Conservation (phyloP, 1,284 basidiomycete genomes). For the Ustilago loliicola region DNA sequence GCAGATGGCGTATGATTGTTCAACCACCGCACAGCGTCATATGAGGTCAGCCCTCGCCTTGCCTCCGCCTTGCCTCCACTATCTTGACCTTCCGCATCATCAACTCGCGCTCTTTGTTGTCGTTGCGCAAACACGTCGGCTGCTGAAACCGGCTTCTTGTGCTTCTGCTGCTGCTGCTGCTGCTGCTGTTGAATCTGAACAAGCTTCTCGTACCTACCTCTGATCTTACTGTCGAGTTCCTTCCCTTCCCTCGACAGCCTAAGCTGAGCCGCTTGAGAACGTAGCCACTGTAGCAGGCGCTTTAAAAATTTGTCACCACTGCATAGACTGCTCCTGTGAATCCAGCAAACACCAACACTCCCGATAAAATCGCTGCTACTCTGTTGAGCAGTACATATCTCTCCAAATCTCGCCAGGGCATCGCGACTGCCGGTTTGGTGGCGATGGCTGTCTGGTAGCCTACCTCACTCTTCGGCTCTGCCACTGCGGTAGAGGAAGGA, state of each 20-base stretch:
- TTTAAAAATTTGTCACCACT: constrained; percentile 61
- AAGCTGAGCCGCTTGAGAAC: constrained; percentile 16
- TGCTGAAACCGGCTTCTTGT: constrained; percentile 2
- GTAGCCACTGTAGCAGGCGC: constrained; percentile 55
- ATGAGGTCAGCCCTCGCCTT: constrained; percentile 23
- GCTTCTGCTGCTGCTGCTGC: constrained; percentile 25
- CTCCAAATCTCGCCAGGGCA: constrained; percentile 46
- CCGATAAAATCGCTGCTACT: constrained; percentile 50
- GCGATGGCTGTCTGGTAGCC: constrained; percentile 24
- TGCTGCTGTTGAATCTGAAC: constrained; percentile 31
- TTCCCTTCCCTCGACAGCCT: constrained; percentile 4
- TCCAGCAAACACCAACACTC: constrained; percentile 53
- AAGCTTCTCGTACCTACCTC: constrained; percentile 48
- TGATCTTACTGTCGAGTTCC: constrained; percentile 17
- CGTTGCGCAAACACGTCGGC: constrained; percentile 2
- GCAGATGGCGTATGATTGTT: constrained; percentile 10
- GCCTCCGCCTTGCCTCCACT: neutral
- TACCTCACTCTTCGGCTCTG: neutral
- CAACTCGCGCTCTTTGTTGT: constrained; percentile 4
- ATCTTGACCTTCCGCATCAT: neutral
- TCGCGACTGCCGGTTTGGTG: constrained; percentile 5
- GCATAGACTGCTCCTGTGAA: constrained; percentile 52
- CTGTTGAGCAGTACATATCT: constrained; percentile 57
- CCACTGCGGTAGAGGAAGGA: neutral
- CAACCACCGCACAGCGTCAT: constrained; percentile 30